Conservation (phyloP, 805 yeast species). For the Blastobotrys robertii region DNA sequence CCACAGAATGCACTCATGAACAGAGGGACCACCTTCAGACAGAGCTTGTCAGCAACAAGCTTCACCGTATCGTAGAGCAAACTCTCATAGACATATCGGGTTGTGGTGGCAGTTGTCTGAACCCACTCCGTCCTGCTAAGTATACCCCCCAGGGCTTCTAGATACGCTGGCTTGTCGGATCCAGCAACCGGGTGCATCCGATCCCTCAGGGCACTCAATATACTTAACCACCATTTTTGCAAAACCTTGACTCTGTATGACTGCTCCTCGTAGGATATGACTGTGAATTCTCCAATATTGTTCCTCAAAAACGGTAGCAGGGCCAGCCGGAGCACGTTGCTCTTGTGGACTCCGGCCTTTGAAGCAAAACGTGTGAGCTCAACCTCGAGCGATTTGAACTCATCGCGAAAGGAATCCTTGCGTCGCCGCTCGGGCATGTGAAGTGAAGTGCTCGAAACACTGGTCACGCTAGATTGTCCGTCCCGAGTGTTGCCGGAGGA, state of each 20-base stretch:
- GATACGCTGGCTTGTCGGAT: constrained; percentile 31
- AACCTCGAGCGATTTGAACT: constrained; percentile 21
- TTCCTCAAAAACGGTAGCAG: constrained; percentile 30
- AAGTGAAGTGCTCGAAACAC: background rate
- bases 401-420: constrained; percentile 8
- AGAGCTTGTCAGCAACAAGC: constrained; percentile 39
- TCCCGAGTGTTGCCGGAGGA: no score
- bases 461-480: no score
- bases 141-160: constrained; percentile 31
- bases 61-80: constrained; percentile 44
- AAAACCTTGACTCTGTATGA: constrained; percentile 22
- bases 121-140: constrained; percentile 32
- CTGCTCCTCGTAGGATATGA: constrained; percentile 12
- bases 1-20: constrained; percentile 58
- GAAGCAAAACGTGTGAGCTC: constrained; percentile 22
- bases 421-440: background rate
- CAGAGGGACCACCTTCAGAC: constrained; percentile 43
- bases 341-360: constrained; percentile 24
- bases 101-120: constrained; percentile 7
- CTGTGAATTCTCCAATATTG: constrained; percentile 19
- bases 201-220: constrained; percentile 24
- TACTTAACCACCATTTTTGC: constrained; percentile 30
- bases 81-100: constrained; percentile 12
- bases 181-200: constrained; percentile 20
- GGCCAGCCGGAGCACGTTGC: constrained; percentile 35